Percentiles rank a stretch among this genome's conserved stretches.
phyloP scores from a whole-genome alignment of 352 stramenopile genomes.

The Phytophthora cactorum region DNA sequence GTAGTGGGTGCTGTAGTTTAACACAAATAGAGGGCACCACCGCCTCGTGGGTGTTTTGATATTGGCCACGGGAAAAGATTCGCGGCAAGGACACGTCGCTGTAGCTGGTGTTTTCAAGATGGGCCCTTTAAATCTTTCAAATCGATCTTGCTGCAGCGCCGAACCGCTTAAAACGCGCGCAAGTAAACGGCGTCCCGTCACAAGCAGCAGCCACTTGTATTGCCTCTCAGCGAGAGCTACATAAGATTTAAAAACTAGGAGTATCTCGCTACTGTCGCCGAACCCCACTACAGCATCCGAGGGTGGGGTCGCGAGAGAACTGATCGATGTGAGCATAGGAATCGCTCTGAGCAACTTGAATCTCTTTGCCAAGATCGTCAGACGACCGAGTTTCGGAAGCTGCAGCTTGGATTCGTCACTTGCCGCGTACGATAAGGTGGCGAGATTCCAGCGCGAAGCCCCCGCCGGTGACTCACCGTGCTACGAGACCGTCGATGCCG shows the following conservation, averaged over 20 bases:
- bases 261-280: too few species aligned
- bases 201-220: background rate
- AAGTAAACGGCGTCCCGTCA: constrained; percentile 1
- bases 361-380: too few species aligned
- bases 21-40: too few species aligned
- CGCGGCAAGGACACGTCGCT: too few species aligned
- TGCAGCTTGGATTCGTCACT: constrained; percentile 6
- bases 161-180: background rate
- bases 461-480: background rate
- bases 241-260: background rate
- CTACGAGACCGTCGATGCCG: background rate
- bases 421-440: constrained; percentile 2
- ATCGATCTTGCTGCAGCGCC: background rate
- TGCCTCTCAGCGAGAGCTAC: too few species aligned
- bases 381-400: background rate
- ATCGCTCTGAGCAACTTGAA: too few species aligned
- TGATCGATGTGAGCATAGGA: too few species aligned
- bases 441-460: background rate
- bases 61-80: too few species aligned
- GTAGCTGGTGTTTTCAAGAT: background rate
- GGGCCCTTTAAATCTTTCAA: background rate
- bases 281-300: too few species aligned
- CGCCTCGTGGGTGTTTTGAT: too few species aligned
- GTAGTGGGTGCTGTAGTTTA: background rate
- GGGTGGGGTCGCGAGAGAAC: too few species aligned